Evolutionary conservation across 257 asterid genomes (phyloP), one percentile per base, ranked within the genome.

Genomic region (Solanum habrochaites): DNA sequence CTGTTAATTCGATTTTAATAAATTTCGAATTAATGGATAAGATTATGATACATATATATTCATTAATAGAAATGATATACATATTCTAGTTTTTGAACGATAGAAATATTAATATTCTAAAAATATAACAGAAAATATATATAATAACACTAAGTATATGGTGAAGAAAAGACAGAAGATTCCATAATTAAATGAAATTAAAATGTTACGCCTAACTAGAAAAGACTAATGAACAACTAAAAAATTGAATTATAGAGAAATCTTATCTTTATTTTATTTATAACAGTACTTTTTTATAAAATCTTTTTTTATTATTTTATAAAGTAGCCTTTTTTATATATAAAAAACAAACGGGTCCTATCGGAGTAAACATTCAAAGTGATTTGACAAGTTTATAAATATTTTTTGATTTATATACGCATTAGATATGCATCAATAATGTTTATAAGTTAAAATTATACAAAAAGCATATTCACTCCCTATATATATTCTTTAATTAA

Each of bases 11-110:
- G 7, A 37, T 37, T 37, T 37, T 37, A 37, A 37, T 1, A 37
- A 5, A 6, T 5, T 5, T 37, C 1, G 2, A 6, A 0, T 37
- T 5, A 0, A 1, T 37, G 1, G 7, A 37, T 37, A 37, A 37
- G 1, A 37, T 37, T 37, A 37, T 37, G 6, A 37, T 0, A 35
- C 1, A 7, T 6, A 5, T 37, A 37, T 1, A 37, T 37, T 7
- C 0, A 6, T 37, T 37, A 6, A 0, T 37, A 5, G 5, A 37
- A 37, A 37, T 5, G 0, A 5, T 37, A 37, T 37, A 35, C 1
- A 37, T 37, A 6, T 6, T 37, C 0, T 6, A 37, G 4, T 5
- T 37, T 37, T 37, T 37, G 0, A 1, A 37, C 1, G 0, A 1
- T 6, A 37, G 0, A 1, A 5, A 0, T 1, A 37, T 37, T 1